These are phyloP conservation scores for Buddleja alternifolia DNA, from an alignment of 257 asterid species.

Conservation along the genomic window DNA sequence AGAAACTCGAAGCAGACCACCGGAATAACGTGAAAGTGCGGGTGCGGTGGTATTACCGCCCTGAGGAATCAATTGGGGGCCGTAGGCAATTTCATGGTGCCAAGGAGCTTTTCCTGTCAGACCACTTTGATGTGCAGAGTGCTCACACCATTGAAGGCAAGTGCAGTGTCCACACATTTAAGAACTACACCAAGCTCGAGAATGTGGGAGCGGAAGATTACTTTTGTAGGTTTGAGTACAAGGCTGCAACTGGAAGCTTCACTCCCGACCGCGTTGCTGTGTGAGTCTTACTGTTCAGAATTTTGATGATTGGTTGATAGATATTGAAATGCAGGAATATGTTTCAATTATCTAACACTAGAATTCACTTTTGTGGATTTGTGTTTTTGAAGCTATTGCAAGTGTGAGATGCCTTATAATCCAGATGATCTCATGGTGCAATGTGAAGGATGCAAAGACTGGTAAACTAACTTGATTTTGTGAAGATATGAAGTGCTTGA, in stretches of 20 bases:
- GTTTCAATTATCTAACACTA: slow-evolving; percentile 1
- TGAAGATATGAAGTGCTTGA: not conserved
- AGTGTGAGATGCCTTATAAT: slow-evolving; percentile 89
- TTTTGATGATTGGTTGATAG: slow-evolving; percentile 9
- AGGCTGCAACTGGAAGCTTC: slow-evolving; percentile 90
- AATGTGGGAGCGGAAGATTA: slow-evolving; percentile 86
- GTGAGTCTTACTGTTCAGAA: slow-evolving; percentile 48
- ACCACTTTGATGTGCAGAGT: slow-evolving; percentile 82
- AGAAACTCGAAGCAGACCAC: slow-evolving; percentile 79
- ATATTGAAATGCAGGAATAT: slow-evolving; percentile 3
- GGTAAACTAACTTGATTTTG: slow-evolving; percentile 34
- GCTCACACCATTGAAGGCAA: slow-evolving; percentile 92
- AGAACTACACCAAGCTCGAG: slow-evolving; percentile 82
- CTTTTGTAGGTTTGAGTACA: slow-evolving; percentile 83
- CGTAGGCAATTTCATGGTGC: slow-evolving; percentile 93
- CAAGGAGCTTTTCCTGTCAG: slow-evolving; percentile 85
- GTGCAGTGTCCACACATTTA: slow-evolving; percentile 79
- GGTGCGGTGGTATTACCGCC: slow-evolving; percentile 83
- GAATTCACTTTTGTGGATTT: slow-evolving; percentile 1
- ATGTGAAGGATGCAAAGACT: slow-evolving; percentile 77
- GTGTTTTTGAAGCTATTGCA: slow-evolving; percentile 65
- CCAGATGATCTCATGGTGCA: slow-evolving; percentile 95
- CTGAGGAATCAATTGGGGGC: slow-evolving; percentile 86
- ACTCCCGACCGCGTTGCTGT: slow-evolving; percentile 93
- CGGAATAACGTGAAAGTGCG: slow-evolving; percentile 71